phyloP scores from a whole-genome alignment of 148 eudicot genomes.

The Rhododendron williamsianum region DNA sequence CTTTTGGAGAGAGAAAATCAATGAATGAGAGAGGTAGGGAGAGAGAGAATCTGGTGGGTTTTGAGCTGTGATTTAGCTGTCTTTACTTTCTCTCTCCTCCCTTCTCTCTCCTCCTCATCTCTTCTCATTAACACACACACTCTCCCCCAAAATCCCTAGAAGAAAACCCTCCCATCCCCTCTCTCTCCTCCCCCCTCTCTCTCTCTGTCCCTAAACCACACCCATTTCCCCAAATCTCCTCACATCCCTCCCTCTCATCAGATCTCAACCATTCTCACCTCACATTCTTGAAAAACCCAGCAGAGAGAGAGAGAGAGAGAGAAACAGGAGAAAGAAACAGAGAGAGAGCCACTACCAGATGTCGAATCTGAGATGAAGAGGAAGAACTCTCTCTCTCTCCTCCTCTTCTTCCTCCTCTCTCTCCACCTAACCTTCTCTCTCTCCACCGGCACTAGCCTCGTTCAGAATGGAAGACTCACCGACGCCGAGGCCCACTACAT shows the following conservation, averaged over 20 bases:
- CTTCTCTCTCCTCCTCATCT: constrained; percentile 17
- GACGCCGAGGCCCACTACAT: constrained; percentile 46
- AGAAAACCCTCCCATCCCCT: constrained; percentile 26
- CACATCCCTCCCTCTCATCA: not conserved
- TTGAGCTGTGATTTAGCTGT: constrained; percentile 99
- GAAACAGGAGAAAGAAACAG: not conserved
- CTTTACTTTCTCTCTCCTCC: constrained; percentile 21
- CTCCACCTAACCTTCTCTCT: not conserved
- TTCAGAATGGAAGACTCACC: constrained; percentile 30
- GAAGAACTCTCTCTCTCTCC: constrained; percentile 10
- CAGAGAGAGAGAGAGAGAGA: not conserved
- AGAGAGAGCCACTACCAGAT: constrained; percentile 20
- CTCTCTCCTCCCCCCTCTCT: not conserved
- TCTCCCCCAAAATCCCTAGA: constrained; percentile 31
- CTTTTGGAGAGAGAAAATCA: not conserved
- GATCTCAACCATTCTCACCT: constrained; percentile 16
- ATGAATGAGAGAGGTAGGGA: constrained; percentile 1
- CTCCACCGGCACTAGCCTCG: not conserved
- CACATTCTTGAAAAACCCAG: constrained; percentile 10
- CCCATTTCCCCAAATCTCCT: constrained; percentile 9
- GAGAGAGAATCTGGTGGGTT: constrained; percentile 49
- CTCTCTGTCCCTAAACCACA: constrained; percentile 24
- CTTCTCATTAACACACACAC: constrained; percentile 7
- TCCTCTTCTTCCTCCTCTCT: not conserved
- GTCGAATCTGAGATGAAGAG: constrained; percentile 41